Evolutionary conservation across 257 asterid genomes (phyloP).

Genomic region (Ophiorrhiza pumila): DNA sequence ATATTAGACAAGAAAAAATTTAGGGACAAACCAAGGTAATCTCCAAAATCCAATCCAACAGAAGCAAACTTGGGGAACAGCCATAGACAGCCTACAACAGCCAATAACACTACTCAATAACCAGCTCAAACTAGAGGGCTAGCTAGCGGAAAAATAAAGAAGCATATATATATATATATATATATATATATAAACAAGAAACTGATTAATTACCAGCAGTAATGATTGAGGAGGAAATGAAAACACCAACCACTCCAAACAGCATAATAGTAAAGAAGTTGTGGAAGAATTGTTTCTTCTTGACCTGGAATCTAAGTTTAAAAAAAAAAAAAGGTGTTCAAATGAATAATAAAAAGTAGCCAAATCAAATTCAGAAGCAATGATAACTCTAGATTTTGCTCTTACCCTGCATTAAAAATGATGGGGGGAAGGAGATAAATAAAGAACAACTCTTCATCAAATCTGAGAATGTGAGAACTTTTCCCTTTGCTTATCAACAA

Average conservation of each 20-base stretch:
- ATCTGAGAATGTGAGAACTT: constrained; percentile 77
- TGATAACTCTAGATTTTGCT: not conserved
- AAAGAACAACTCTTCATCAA: constrained; percentile 86
- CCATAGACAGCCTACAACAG: constrained; percentile 59
- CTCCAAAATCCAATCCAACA: constrained; percentile 55
- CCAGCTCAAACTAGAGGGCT: not conserved
- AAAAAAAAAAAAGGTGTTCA: not conserved
- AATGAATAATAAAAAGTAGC: not conserved
- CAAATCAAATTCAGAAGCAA: not conserved
- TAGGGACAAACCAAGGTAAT: constrained; percentile 67
- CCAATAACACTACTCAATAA: not conserved
- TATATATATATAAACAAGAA: too few species aligned
- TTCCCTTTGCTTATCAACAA: constrained; percentile 72
- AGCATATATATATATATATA: too few species aligned
- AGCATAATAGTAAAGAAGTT: constrained; percentile 90
- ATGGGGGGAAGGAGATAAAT: constrained; percentile 91
- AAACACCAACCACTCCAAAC: constrained; percentile 84
- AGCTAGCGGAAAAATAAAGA: not conserved
- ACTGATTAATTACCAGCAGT: constrained; percentile 69
- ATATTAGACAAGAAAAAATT: not conserved
- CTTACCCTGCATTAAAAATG: constrained; percentile 93
- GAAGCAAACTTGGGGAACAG: constrained; percentile 60
- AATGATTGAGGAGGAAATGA: constrained; percentile 68
- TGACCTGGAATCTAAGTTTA: constrained; percentile 77
- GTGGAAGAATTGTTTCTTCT: constrained; percentile 96